Conservation (phyloP, 1,284 basidiomycete species). For the Tetrapyrgos nigripes region DNA sequence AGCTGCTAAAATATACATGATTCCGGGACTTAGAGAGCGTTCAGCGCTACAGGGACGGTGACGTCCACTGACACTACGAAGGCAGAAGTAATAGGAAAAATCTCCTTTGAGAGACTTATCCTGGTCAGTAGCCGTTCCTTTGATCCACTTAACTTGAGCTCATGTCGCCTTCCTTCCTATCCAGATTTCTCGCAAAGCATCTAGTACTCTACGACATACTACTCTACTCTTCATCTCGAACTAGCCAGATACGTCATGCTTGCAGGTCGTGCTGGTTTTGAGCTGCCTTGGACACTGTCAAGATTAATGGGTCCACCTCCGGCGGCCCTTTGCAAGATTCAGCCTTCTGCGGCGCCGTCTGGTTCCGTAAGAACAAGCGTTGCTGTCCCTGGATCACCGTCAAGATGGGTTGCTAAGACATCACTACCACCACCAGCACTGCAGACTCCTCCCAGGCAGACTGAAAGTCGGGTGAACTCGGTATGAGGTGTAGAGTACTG, state of each 20-base stretch:
- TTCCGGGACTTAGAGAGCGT: too few species aligned
- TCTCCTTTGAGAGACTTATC: slow-evolving; percentile 85
- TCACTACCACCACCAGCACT: neutral
- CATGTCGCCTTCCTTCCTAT: neutral
- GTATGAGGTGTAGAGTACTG: slow-evolving; percentile 1
- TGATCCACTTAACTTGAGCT: slow-evolving; percentile 13
- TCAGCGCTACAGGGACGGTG: too few species aligned
- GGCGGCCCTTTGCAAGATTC: slow-evolving; percentile 53
- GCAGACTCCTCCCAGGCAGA: slow-evolving; percentile 4
- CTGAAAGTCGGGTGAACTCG: neutral
- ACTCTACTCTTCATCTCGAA: slow-evolving; percentile 92
- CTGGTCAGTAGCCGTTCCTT: slow-evolving; percentile 57
- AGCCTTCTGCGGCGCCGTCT: slow-evolving; percentile 17
- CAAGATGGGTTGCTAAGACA: too few species aligned
- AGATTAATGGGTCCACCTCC: slow-evolving; percentile 77
- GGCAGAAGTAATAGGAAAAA: too few species aligned
- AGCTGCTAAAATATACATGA: too few species aligned
- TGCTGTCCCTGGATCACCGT: neutral
- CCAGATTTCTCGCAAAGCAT: slow-evolving; percentile 93
- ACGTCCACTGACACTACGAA: too few species aligned
- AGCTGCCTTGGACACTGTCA: slow-evolving; percentile 78
- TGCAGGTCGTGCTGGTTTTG: slow-evolving; percentile 66
- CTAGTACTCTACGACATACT: slow-evolving; percentile 90
- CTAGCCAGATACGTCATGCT: slow-evolving; percentile 83
- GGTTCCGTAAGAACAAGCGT: neutral